Evolutionary conservation across 331 rosid species (phyloP).

Genomic region (Cydonia oblonga): DNA sequence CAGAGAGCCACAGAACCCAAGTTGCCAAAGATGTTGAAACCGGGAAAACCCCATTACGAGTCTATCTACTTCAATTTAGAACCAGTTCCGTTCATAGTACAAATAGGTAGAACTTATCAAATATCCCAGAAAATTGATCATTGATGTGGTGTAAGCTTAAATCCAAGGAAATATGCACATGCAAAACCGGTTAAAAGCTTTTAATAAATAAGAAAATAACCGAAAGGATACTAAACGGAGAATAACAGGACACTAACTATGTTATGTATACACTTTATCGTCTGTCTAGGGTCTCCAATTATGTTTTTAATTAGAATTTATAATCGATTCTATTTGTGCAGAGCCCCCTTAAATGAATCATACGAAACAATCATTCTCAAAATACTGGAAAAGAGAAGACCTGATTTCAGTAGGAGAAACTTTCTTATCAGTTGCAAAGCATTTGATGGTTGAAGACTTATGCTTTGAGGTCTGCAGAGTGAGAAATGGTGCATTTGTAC

Average conservation of each 20-base stretch:
- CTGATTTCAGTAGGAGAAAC: constrained; percentile 50
- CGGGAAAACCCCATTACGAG: constrained; percentile 13
- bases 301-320: background rate
- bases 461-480: background rate
- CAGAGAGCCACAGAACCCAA: constrained; percentile 12
- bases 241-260: background rate
- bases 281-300: background rate
- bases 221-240: background rate
- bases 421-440: constrained; percentile 68
- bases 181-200: background rate
- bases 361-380: background rate
- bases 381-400: constrained; percentile 19
- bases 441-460: constrained; percentile 29
- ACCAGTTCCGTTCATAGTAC: background rate
- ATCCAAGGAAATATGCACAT: background rate
- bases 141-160: too few species aligned
- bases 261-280: background rate
- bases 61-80: background rate
- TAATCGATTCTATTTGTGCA: background rate
- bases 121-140: too few species aligned
- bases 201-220: too few species aligned
- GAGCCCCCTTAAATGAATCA: background rate
- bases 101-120: background rate
- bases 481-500: constrained; percentile 1
- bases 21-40: constrained; percentile 19